phyloP scores from a whole-genome alignment of 257 asterid genomes.

The Fraxinus excelsior region DNA sequence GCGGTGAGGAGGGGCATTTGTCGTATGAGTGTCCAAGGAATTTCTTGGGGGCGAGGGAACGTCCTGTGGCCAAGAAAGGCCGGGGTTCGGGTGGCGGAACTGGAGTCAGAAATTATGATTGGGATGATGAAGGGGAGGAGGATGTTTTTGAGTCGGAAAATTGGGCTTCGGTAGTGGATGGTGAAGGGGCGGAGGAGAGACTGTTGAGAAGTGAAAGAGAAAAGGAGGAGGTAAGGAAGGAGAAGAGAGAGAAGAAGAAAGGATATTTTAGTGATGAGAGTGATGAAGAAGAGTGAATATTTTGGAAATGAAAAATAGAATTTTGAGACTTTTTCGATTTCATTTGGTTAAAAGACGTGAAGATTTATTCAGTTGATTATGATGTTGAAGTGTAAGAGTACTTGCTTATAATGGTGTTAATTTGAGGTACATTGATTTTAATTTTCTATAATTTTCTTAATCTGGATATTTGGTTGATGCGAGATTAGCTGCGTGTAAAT shows the following conservation, averaged over 20 bases:
- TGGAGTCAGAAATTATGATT: constrained; percentile 29
- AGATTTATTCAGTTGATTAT: neutral
- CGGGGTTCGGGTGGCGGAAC: constrained; percentile 48
- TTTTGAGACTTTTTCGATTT: neutral
- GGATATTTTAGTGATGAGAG: constrained; percentile 97
- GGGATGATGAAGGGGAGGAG: constrained; percentile 50
- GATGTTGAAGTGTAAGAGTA: neutral
- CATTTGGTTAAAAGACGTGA: neutral
- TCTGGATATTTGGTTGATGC: neutral
- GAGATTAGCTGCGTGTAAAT: neutral
- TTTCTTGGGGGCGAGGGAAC: constrained; percentile 74
- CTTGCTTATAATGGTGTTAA: neutral
- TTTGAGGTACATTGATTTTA: neutral
- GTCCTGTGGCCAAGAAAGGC: constrained; percentile 79
- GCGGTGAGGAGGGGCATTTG: constrained; percentile 92
- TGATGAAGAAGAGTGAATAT: constrained; percentile 60
- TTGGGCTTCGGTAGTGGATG: constrained; percentile 97
- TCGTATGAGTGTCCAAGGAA: constrained; percentile 90
- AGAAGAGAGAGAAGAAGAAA: constrained; percentile 64
- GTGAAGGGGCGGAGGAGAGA: constrained; percentile 66
- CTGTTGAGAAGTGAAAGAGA: constrained; percentile 42
- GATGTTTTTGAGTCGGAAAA: constrained; percentile 59
- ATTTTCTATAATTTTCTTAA: neutral
- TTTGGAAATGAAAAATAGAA: neutral
- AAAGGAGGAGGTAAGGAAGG: constrained; percentile 36